These are phyloP conservation scores for Pistacia atlantica DNA, from an alignment of 345 rosid species.

Conservation along the genomic window DNA sequence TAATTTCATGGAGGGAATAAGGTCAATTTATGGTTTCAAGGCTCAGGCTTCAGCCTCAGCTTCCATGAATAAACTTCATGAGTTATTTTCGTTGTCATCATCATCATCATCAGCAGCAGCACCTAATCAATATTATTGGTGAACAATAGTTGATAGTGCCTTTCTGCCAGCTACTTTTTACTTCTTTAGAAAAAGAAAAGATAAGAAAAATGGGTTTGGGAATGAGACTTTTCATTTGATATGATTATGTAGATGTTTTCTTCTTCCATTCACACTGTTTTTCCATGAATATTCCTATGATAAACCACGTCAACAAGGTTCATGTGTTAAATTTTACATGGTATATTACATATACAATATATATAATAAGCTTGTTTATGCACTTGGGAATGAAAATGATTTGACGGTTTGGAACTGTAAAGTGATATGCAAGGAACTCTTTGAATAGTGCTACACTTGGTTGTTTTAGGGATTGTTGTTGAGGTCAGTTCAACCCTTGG, in stretches of 20 bases:
- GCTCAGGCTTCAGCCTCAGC: not conserved
- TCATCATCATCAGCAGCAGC: not conserved
- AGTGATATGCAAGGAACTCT: no score
- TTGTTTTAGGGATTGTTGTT: not conserved
- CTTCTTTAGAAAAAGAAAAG: not conserved
- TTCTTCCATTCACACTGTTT: not conserved
- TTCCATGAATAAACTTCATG: not conserved
- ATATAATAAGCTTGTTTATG: no score
- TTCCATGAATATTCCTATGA: not conserved
- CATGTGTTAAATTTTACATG: not conserved
- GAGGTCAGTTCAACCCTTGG: not conserved
- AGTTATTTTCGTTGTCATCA: not conserved
- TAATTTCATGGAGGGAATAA: not conserved
- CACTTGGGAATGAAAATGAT: no score
- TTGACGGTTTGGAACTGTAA: no score
- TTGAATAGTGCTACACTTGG: not conserved
- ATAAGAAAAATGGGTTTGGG: not conserved
- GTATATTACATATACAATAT: no score
- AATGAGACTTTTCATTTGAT: not conserved
- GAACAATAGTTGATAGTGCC: not conserved
- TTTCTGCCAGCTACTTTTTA: no score
- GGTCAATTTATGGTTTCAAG: not conserved
- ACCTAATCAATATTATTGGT: not conserved
- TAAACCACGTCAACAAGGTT: not conserved
- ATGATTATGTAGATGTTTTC: not conserved